Conservation (phyloP, 345 rosid genomes). For the Abelmoschus esculentus region DNA sequence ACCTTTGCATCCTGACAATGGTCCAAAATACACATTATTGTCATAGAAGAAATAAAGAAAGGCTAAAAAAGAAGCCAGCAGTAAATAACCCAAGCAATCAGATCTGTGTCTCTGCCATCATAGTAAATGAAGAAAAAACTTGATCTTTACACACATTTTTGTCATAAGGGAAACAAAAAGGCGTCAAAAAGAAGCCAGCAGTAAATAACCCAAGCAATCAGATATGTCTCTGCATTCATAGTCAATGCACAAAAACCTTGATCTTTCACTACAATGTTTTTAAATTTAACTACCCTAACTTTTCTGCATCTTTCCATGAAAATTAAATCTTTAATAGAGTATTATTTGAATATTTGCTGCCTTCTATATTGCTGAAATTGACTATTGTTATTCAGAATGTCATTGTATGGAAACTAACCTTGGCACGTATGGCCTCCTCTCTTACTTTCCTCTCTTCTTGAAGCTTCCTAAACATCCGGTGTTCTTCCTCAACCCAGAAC, state of each 20-base stretch:
- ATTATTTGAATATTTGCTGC: not conserved
- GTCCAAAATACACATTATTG: not conserved
- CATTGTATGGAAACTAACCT: conserved; percentile 37
- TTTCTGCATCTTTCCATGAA: not conserved
- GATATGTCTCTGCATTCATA: not conserved
- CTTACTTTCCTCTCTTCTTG: conserved; percentile 60
- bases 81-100: not conserved
- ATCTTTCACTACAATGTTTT: not conserved
- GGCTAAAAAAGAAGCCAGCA: not conserved
- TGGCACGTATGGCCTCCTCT: conserved; percentile 66
- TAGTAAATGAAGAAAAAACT: not conserved
- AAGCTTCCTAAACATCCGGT: conserved; percentile 44
- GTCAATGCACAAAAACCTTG: not conserved
- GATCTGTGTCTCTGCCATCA: not conserved
- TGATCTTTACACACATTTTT: not conserved
- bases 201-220: not conserved
- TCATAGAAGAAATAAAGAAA: not conserved
- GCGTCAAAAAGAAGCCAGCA: not conserved
- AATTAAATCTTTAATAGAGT: not conserved
- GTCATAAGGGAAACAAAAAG: not conserved
- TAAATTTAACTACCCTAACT: not conserved
- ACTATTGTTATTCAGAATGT: not conserved
- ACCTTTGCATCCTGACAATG: not conserved
- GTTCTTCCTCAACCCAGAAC: conserved; percentile 79
- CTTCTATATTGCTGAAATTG: not conserved